A percentile compares a stretch with the other conserved stretches of the same genome.
Conservation (phyloP, 148 eudicot species). For the Rhododendron molle region DNA sequence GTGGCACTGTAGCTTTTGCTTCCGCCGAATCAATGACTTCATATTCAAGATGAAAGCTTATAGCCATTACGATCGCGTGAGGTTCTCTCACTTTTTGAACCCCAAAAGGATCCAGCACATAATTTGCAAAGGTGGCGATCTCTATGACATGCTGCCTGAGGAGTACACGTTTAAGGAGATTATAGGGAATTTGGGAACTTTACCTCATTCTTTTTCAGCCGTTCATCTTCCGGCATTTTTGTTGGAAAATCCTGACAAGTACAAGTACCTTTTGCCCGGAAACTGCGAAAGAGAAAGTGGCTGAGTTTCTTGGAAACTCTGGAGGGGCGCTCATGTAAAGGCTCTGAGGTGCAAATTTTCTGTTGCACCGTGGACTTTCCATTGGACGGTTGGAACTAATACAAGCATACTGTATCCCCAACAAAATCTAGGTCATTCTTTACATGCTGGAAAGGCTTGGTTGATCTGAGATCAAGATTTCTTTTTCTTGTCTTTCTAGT, state of each 20-base stretch:
- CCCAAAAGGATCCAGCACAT: slow-evolving; percentile 42
- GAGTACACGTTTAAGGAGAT: slow-evolving; percentile 56
- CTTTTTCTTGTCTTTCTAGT: slow-evolving; percentile 2
- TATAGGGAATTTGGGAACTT: slow-evolving; percentile 45
- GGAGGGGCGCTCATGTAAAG: not conserved
- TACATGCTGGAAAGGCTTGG: not conserved
- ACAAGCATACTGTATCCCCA: not conserved
- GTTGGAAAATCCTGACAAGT: slow-evolving; percentile 42
- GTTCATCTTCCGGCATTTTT: slow-evolving; percentile 48
- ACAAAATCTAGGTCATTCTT: slow-evolving; percentile 12
- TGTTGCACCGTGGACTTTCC: slow-evolving; percentile 7
- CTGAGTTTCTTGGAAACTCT: slow-evolving; percentile 10
- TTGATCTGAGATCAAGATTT: not conserved
- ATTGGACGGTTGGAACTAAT: not conserved
- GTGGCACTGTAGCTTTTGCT: slow-evolving; percentile 71
- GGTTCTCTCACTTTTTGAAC: slow-evolving; percentile 43
- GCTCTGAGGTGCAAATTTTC: slow-evolving; percentile 10
- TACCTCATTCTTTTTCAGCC: slow-evolving; percentile 45
- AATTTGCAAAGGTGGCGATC: slow-evolving; percentile 46
- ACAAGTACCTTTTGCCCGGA: slow-evolving; percentile 54
- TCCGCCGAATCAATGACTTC: slow-evolving; percentile 40
- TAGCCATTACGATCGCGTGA: slow-evolving; percentile 48
- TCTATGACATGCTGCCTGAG: slow-evolving; percentile 58
- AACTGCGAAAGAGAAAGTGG: slow-evolving; percentile 46
- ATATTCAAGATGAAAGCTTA: slow-evolving; percentile 64